phyloP scores from a whole-genome alignment of 2,329 filamentous ascomycete genomes.

The Coniochaeta pulveracea region DNA sequence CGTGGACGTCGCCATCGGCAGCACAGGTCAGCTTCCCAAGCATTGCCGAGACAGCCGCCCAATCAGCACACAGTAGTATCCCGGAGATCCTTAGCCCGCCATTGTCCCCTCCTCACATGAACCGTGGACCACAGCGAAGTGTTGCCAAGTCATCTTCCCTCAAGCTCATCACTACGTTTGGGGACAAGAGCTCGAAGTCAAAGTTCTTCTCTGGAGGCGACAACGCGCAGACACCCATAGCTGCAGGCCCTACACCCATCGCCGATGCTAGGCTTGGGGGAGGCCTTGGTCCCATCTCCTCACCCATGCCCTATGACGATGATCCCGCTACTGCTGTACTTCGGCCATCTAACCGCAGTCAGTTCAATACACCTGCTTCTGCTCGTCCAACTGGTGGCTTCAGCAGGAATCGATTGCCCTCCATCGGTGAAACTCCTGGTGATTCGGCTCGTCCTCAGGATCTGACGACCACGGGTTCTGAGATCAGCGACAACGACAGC shows the following conservation, averaged over 20 bases:
- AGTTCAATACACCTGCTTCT: constrained; percentile 58
- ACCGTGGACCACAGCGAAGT: constrained; percentile 45
- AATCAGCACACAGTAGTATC: too few relatives aligned
- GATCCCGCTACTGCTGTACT: constrained; percentile 58
- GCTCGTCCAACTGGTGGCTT: constrained; percentile 52
- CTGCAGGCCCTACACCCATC: constrained; percentile 79
- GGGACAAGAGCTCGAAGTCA: constrained; percentile 47
- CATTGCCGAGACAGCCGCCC: constrained; percentile 36
- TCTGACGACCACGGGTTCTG: background rate
- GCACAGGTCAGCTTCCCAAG: constrained; percentile 43
- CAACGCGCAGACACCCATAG: constrained; percentile 61
- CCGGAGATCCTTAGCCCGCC: constrained; percentile 57
- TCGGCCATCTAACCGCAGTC: constrained; percentile 54
- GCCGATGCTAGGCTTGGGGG: constrained; percentile 66
- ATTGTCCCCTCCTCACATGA: constrained; percentile 59
- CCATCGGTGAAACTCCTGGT: constrained; percentile 58
- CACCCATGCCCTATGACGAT: too few relatives aligned
- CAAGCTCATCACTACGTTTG: constrained; percentile 87
- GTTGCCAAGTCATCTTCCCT: constrained; percentile 73
- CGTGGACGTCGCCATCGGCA: constrained; percentile 79
- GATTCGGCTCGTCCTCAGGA: constrained; percentile 1
- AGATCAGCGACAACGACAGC: constrained; percentile 1
- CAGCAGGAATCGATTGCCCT: constrained; percentile 56
- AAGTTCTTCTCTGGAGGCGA: constrained; percentile 50
- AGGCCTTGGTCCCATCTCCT: too few relatives aligned